phyloP scores from a whole-genome alignment of 2,329 filamentous ascomycete species.

The Leptosphaerulina australis region DNA sequence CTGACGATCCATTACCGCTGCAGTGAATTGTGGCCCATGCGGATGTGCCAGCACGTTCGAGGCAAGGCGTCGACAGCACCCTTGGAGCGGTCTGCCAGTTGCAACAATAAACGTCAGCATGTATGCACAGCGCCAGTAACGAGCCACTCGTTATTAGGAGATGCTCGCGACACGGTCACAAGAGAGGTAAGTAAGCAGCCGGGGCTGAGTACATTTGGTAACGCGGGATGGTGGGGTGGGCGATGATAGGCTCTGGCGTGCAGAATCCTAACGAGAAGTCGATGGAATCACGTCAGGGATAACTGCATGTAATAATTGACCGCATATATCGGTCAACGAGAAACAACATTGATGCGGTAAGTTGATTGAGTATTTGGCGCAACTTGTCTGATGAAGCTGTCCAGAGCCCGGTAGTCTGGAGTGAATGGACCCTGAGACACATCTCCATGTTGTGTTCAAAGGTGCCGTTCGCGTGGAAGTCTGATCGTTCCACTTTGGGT shows the following conservation, averaged over 20 bases:
- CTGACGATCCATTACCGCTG: slow-evolving; percentile 29
- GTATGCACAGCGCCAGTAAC: slow-evolving; percentile 16
- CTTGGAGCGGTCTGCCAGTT: slow-evolving; percentile 12
- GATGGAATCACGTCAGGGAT: slow-evolving; percentile 13
- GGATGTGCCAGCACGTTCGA: slow-evolving; percentile 19
- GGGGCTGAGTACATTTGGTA: slow-evolving; percentile 35
- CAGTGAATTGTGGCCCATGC: slow-evolving; percentile 24
- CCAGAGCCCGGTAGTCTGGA: slow-evolving; percentile 15
- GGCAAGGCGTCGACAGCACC: slow-evolving; percentile 15
- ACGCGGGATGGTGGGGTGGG: slow-evolving; percentile 22
- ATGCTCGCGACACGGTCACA: slow-evolving; percentile 7
- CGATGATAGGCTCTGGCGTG: slow-evolving; percentile 22
- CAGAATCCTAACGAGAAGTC: slow-evolving; percentile 21
- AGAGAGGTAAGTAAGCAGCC: slow-evolving; percentile 22
- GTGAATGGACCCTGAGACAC: slow-evolving; percentile 23
- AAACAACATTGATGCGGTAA: slow-evolving; percentile 22
- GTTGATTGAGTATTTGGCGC: slow-evolving; percentile 15
- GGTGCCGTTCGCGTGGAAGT: too few species aligned
- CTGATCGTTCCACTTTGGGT: too few species aligned
- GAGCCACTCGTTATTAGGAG: slow-evolving; percentile 13
- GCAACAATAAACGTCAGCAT: slow-evolving; percentile 17
- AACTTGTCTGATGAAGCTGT: slow-evolving; percentile 15
- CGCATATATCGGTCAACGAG: slow-evolving; percentile 21
- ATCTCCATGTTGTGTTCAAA: slow-evolving; percentile 18
- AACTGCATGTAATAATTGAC: slow-evolving; percentile 26